Conservation (phyloP, 176 grass and related monocot species). For the Cenchrus americanus region DNA sequence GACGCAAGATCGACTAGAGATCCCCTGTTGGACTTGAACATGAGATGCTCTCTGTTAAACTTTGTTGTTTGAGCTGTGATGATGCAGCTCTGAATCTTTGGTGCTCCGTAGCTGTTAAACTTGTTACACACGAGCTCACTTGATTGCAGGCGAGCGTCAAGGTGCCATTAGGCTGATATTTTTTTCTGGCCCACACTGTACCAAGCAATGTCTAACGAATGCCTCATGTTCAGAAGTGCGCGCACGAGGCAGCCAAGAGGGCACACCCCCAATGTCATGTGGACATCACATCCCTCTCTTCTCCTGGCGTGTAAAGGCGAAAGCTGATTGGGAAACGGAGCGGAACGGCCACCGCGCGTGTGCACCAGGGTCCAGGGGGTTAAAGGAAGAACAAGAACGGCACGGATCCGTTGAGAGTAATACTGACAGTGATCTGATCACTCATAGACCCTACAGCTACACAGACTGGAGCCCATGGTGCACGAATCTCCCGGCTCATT, state of each 20-base stretch:
- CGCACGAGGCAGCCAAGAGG: neutral
- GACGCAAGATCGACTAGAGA: too few relatives aligned
- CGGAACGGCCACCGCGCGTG: constrained; percentile 1
- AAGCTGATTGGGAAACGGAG: constrained; percentile 33
- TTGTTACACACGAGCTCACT: neutral
- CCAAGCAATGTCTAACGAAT: neutral
- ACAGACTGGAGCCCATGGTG: neutral
- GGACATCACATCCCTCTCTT: constrained; percentile 17
- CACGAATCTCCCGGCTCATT: neutral
- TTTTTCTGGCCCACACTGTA: neutral
- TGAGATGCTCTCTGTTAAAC: too few relatives aligned
- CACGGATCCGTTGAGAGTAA: neutral
- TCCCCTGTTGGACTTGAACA: too few relatives aligned
- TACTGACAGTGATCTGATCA: neutral
- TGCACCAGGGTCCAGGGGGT: neutral
- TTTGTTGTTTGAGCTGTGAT: neutral
- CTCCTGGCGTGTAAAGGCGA: constrained; percentile 23
- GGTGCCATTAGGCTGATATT: neutral
- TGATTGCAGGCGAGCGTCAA: neutral
- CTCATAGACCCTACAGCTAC: neutral
- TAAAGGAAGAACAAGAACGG: constrained; percentile 9
- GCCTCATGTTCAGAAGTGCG: neutral
- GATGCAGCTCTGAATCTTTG: neutral
- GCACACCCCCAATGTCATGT: neutral
- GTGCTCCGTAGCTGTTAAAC: neutral